phyloP scores from a whole-genome alignment of 495 filamentous ascomycete genomes.

The Ramalina peruviana region DNA sequence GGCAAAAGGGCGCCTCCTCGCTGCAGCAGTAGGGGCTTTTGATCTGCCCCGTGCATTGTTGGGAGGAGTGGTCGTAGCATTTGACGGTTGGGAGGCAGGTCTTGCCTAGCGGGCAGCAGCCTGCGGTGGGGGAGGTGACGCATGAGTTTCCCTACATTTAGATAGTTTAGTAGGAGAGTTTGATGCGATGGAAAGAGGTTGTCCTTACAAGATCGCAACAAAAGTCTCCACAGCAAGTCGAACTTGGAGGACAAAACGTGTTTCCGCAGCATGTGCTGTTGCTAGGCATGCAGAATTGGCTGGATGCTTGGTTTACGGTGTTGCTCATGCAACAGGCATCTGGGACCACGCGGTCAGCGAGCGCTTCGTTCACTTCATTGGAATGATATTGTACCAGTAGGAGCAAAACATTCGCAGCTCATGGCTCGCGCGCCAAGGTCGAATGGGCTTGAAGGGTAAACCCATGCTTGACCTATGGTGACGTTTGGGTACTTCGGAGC shows the following conservation, averaged over 20 bases:
- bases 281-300: constrained; percentile 9
- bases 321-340: constrained; percentile 10
- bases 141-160: background rate
- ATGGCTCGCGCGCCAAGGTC: constrained; percentile 3
- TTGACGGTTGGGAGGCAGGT: background rate
- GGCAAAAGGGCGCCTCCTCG: constrained; percentile 4
- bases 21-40: constrained; percentile 7
- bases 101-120: constrained; percentile 10
- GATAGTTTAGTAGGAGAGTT: background rate
- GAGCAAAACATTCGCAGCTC: constrained; percentile 15
- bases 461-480: constrained; percentile 11
- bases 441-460: constrained; percentile 3
- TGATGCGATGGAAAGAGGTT: background rate
- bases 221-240: constrained; percentile 11
- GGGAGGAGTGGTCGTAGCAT: constrained; percentile 9
- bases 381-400: constrained; percentile 1
- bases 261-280: constrained; percentile 5
- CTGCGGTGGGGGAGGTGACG: background rate
- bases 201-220: constrained; percentile 13
- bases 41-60: constrained; percentile 2
- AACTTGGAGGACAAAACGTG: constrained; percentile 4
- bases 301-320: background rate
- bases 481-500: constrained; percentile 8
- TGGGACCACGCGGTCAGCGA: background rate
- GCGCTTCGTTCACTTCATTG: background rate